phyloP scores from a whole-genome alignment of 2,329 filamentous ascomycete genomes.

The Fusarium sp. region DNA sequence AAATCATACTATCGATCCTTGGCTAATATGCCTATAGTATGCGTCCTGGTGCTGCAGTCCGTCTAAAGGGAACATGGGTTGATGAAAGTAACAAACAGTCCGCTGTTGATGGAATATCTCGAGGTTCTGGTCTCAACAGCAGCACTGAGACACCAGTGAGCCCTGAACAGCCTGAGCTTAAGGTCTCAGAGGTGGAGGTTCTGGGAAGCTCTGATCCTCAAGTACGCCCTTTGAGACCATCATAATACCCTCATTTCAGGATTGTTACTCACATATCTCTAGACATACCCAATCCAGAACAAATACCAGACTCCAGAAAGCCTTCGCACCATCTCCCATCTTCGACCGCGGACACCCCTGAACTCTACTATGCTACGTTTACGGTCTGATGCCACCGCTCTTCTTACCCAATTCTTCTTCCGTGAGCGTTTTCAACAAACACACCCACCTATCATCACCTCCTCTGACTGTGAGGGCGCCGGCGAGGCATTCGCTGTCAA shows the following conservation, averaged over 20 bases:
- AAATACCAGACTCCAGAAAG: slow-evolving; percentile 95
- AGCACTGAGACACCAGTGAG: slow-evolving; percentile 12
- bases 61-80: slow-evolving; percentile 82
- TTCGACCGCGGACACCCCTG: slow-evolving; percentile 85
- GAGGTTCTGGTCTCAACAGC: slow-evolving; percentile 1
- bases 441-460: slow-evolving; percentile 94
- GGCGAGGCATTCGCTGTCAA: slow-evolving; percentile 90
- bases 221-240: slow-evolving; percentile 65
- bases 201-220: slow-evolving; percentile 85
- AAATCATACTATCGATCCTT: slow-evolving; percentile 37
- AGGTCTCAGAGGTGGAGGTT: slow-evolving; percentile 77
- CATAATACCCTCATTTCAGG: slow-evolving; percentile 1
- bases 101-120: background rate
- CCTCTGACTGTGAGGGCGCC: slow-evolving; percentile 96
- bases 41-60: slow-evolving; percentile 84
- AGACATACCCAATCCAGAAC: slow-evolving; percentile 96
- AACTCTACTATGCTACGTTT: slow-evolving; percentile 86
- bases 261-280: slow-evolving; percentile 28
- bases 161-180: slow-evolving; percentile 71
- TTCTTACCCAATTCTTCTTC: slow-evolving; percentile 83
- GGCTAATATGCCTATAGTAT: slow-evolving; percentile 69
- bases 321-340: slow-evolving; percentile 88
- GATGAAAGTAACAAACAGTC: slow-evolving; percentile 38
- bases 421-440: slow-evolving; percentile 82
- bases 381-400: slow-evolving; percentile 83